These are phyloP conservation scores for Acarospora socialis DNA, from an alignment of 2,329 filamentous ascomycete genomes.

Conservation along the genomic window DNA sequence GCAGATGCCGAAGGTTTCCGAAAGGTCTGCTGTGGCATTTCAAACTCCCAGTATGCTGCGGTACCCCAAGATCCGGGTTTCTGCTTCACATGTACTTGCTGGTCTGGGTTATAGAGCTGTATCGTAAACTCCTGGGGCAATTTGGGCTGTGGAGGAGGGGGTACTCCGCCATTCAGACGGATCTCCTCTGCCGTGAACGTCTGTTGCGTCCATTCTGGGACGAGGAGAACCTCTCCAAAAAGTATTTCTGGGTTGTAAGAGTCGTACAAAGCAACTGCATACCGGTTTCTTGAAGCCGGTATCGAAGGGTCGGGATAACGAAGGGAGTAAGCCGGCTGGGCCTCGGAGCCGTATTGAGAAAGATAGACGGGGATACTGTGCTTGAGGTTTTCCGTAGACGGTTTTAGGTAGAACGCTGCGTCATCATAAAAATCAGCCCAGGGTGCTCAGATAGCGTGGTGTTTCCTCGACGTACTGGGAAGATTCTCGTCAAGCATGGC, in stretches of 20 bases:
- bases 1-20: constrained; percentile 62
- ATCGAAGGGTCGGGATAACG: constrained; percentile 59
- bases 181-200: constrained; percentile 69
- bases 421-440: constrained; percentile 25
- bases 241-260: constrained; percentile 66
- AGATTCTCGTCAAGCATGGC: constrained; percentile 93
- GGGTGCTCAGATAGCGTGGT: constrained; percentile 37
- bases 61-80: constrained; percentile 67
- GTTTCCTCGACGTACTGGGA: constrained; percentile 49
- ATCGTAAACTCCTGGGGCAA: constrained; percentile 69
- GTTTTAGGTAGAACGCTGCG: constrained; percentile 49
- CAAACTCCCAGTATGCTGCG: constrained; percentile 76
- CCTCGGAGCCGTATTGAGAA: constrained; percentile 65
- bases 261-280: constrained; percentile 75
- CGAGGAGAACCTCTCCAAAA: constrained; percentile 72
- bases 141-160: constrained; percentile 53
- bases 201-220: constrained; percentile 75
- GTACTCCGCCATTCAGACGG: constrained; percentile 50
- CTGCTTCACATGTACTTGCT: constrained; percentile 56
- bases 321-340: constrained; percentile 64
- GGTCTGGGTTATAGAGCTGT: constrained; percentile 88
- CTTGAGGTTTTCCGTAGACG: constrained; percentile 33
- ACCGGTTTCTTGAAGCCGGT: constrained; percentile 61
- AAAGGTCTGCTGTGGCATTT: constrained; percentile 77
- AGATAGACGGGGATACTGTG: constrained; percentile 32